Evolutionary conservation across 768 basidiomycete species (phyloP), one percentile per base, ranked within the genome.

Genomic region (Russula emetica): DNA sequence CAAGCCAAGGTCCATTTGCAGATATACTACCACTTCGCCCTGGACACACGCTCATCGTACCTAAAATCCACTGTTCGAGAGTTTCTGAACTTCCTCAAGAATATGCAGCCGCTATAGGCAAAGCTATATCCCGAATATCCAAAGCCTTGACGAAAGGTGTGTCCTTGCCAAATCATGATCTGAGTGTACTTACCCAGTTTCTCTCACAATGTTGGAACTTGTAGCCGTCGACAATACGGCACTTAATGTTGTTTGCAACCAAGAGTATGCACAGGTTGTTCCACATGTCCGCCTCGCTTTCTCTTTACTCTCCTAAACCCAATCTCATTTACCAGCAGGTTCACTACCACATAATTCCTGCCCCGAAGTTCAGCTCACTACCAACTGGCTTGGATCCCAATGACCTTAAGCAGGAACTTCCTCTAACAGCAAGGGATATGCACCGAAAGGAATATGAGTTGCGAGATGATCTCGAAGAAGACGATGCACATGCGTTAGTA

Each of bases 191-290:
- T 22, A 22, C 30, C 30, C 36, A 9, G 30, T 26, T 55, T 22
- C 13, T 16, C 36, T 38, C 26, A 28, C 16, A 18, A 32, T 30
- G 5, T 24, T 36, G n/a, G 40, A 26, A 13, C 55, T 59, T 20
- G 26, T 32, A 88, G 87, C 83, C 1, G 67, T 88, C 28, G 77
- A 82, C 13, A 85, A 88, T 67, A 86, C 85, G 18, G 86, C 78
- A 8, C 76, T 90, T 53, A 90, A 90, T 70, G 82, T 90, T 7
- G 88, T 90, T 5, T 88, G 87, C 69, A 90, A 90, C 70, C 88
- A 90, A 70, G 88, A 89, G 72, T 90, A 90, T 68, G 88, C 88
- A 0, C 88, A 90, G 70, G 86, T 85, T 5, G 86, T 90, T 8
- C 84, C 83, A n/a, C 88, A 90, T 75, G 88, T 88, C 66, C 62